Base-by-base conservation (phyloP, 1,284 basidiomycete genomes). In the Rhodotorula glutinis region DNA sequence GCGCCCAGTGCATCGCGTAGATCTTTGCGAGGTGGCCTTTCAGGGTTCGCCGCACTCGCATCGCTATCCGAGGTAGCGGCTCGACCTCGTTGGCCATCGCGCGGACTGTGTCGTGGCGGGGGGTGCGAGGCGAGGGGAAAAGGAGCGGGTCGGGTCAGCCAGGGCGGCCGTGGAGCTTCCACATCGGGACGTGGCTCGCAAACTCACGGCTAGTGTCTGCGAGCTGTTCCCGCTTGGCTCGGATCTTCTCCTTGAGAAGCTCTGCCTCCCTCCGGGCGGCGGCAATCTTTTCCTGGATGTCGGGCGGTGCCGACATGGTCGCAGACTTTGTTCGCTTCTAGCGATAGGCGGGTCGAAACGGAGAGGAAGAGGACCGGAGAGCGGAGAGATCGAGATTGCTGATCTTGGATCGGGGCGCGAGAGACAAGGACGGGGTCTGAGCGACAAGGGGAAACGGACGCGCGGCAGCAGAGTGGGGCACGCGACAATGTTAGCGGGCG, bases 1-100 rank as follows among this genome's bases (percentile, higher is more conserved):
- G 88, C 25, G 95, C 89, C 96, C 96, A 99, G 80, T 98, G 95
- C 89, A 98, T 95, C 57, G 96, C 94, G 80, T 98, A 98, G 78
- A 99, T 97, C 85, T 99, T 99, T 74, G 95, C 94, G 66, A 98
- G 85, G 81, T 98, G 96, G 54, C 95, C 95, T 77, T 94, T 90
- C 75, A 98, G 87, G 67, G 92, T 92, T 72, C 95, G 88, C 68
- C 94, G 87, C 56, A 92, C 90, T 75, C 92, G 91, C 89, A 98
- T 93, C 41, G 95, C 88, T 74, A 98, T 90, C 67, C 95, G 88
- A 46, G 95, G 94, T 58, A 98, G 84, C 19, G 92, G 88, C 71
- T 96, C 92, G 46, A 97, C 89, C 78, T 98, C 95, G 63, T 89
- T 89, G 49, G 95, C 92, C 92, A 97, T 96, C 27, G 92, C 92